Base-by-base conservation (phyloP, 805 yeast genomes). In the Myxozyma neotropica region DNA sequence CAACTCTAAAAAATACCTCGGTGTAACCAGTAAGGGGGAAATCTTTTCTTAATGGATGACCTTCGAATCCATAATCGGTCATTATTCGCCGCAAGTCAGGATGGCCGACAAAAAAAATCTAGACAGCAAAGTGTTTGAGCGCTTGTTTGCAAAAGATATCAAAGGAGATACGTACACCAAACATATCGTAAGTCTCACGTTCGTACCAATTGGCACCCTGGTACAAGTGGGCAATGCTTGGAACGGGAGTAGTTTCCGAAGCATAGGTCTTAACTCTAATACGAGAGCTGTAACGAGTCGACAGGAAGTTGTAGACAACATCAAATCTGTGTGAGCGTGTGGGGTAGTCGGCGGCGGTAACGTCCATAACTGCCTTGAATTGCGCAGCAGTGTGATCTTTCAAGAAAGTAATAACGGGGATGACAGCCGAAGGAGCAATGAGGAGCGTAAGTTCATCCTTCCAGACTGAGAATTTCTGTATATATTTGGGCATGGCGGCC, bases 21-120 rank as follows among this genome's bases (percentile, higher is more conserved):
- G 94, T 88, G 77, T 88, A 89, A 57, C 96, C 96, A 42, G 94
- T 87, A 44, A 93, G 85, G 68, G 96, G 96, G 87, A 89, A 89
- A 75, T 89, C 96, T 74, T 89, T 89, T 75, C 96, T 83, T 72
- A 89, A 80, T 13, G 96, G 96, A 72, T 89, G 94, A 55, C 96
- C 96, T 75, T 88, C 95, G 69, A 89, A 89, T 23, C 96, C 96
- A 74, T 89, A 89, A 75, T 89, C 96, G 57, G 96, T 89, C 84
- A 89, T 82, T 74, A 89, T 88, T 77, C 96, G 81, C 77, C 96
- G 84, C 71, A 89, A 79, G 74, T 89, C 96, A 4, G 96, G 96
- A 74, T 89, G 96, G 61, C 87, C 89, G 75, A 87, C 93, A 71
- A 89, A 89, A 75, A 88, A 88, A 59, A 89, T 58, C 24, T 12